Percentiles rank a stretch among this genome's conserved stretches.
phyloP scores from a whole-genome alignment of 2,329 filamentous ascomycete species.

The Simplicillium sp. region DNA sequence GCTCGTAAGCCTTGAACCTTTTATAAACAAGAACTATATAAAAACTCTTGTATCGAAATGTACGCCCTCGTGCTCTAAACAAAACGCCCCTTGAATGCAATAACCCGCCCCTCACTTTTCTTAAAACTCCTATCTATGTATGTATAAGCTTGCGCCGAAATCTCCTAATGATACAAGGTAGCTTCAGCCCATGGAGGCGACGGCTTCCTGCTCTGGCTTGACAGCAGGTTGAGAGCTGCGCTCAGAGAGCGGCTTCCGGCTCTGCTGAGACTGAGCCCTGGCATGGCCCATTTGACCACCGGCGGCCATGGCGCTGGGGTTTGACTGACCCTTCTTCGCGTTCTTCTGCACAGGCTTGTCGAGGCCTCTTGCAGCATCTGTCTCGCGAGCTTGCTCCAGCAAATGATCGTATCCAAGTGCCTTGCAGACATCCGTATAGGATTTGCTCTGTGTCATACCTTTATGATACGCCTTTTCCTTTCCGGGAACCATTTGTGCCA shows the following conservation, averaged over 20 bases:
- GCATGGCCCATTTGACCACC: constrained; percentile 34
- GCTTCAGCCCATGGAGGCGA: constrained; percentile 12
- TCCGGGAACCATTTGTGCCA: constrained; percentile 78
- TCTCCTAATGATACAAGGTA: too few species aligned
- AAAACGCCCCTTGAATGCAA: too few species aligned
- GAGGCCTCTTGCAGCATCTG: constrained; percentile 56
- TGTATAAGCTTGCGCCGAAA: neutral
- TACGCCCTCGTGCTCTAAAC: too few species aligned
- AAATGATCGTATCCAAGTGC: constrained; percentile 56
- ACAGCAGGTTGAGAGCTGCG: constrained; percentile 11
- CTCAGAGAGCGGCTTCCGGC: constrained; percentile 25
- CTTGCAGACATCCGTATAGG: constrained; percentile 60
- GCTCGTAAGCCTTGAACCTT: neutral
- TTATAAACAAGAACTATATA: constrained; percentile 14
- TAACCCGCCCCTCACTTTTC: neutral
- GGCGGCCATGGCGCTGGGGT: constrained; percentile 35
- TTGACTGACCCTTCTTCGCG: constrained; percentile 18
- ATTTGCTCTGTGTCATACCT: constrained; percentile 54
- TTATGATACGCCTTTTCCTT: constrained; percentile 53
- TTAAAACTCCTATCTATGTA: neutral
- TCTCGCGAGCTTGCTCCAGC: constrained; percentile 49
- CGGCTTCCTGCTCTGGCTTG: constrained; percentile 12
- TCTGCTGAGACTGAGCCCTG: constrained; percentile 20
- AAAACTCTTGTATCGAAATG: too few species aligned
- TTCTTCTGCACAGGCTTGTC: constrained; percentile 30